Evolutionary conservation across 2,329 filamentous ascomycete species (phyloP).

Genomic region (Ophiocordyceps camponoti-rufipedis): DNA sequence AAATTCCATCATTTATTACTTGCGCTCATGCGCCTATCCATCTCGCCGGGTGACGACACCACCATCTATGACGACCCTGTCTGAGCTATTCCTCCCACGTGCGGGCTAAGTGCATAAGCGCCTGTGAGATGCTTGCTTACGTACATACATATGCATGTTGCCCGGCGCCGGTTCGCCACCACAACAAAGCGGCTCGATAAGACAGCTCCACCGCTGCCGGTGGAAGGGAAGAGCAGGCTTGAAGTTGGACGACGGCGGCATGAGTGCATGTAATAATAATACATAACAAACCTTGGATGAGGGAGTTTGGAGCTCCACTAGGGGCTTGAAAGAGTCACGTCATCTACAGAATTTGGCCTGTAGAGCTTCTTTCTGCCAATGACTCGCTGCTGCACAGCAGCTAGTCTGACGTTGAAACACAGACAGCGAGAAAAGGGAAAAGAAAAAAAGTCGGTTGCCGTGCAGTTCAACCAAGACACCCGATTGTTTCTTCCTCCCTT

Average conservation of each 20-base stretch:
- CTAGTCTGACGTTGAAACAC: too few species aligned
- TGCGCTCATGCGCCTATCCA: too few species aligned
- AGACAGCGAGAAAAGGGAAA: not conserved
- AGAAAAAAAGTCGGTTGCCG: not conserved
- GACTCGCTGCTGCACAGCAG: too few species aligned
- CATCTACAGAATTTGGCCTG: too few species aligned
- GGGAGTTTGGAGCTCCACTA: not conserved
- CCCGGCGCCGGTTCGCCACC: not conserved
- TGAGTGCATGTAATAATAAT: too few species aligned
- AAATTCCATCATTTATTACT: too few species aligned
- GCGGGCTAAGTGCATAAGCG: too few species aligned
- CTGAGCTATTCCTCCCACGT: too few species aligned
- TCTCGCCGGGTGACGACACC: too few species aligned
- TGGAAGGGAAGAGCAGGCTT: not conserved
- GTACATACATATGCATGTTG: not conserved
- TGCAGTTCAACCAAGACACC: not conserved
- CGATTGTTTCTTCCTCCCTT: not conserved
- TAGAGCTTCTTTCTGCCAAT: too few species aligned
- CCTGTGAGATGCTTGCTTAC: not conserved
- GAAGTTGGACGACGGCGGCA: not conserved
- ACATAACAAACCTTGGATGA: not conserved
- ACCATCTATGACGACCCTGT: too few species aligned
- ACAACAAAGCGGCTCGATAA: not conserved
- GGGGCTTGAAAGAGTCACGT: too few species aligned
- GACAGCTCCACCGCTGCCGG: not conserved